phyloP scores from a whole-genome alignment of 192 early-diverging fungal genomes.

The Umbelopsis isabellina region DNA sequence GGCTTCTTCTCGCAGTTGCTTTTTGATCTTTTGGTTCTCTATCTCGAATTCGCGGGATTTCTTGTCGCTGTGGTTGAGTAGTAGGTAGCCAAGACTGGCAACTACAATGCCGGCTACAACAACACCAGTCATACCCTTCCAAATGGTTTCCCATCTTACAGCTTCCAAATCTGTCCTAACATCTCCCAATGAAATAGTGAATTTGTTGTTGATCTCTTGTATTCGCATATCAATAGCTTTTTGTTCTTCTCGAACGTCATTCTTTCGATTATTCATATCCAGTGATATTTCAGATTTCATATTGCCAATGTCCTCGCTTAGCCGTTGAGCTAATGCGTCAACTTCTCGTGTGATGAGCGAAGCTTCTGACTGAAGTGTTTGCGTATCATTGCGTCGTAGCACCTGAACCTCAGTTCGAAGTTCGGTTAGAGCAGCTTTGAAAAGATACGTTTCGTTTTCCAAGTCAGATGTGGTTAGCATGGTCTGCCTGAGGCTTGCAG shows the following conservation, averaged over 20 bases:
- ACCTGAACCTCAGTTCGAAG: conserved; percentile 78
- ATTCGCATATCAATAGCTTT: conserved; percentile 77
- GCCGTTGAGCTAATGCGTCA: conserved; percentile 71
- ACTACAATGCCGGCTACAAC: conserved; percentile 32
- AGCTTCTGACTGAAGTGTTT: conserved; percentile 72
- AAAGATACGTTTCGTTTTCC: conserved; percentile 85
- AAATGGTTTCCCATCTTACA: conserved; percentile 82
- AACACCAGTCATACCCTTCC: conserved; percentile 62
- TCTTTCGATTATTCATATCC: conserved; percentile 89
- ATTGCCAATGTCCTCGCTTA: conserved; percentile 76
- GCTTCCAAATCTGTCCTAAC: conserved; percentile 90
- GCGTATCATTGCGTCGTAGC: conserved; percentile 75
- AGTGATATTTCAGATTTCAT: conserved; percentile 86
- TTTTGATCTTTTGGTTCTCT: conserved; percentile 35
- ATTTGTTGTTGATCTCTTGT: conserved; percentile 86
- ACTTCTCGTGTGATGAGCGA: conserved; percentile 78
- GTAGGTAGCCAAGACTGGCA: conserved; percentile 38
- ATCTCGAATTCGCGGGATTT: conserved; percentile 13
- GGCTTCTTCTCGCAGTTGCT: conserved; percentile 36
- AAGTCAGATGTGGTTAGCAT: conserved; percentile 77
- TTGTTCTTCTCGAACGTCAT: conserved; percentile 78
- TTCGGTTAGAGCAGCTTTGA: conserved; percentile 82
- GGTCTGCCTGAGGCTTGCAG: conserved; percentile 48
- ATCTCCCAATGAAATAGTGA: conserved; percentile 78
- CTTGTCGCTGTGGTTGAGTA: conserved; percentile 29